Conservation (phyloP, 495 filamentous ascomycete genomes). For the Aspergillus coremiiformis region DNA sequence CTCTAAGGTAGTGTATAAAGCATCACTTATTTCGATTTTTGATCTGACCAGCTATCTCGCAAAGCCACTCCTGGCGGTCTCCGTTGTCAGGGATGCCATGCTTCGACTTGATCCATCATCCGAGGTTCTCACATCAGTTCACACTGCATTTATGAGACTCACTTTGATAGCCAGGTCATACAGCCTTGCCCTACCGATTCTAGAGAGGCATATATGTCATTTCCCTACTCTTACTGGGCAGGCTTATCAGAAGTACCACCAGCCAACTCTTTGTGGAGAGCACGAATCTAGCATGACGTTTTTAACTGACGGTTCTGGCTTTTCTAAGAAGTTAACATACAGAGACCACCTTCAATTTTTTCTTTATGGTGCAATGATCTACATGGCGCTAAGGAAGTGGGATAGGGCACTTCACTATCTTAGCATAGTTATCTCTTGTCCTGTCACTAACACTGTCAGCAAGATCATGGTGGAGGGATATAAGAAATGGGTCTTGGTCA, state of each 20-base stretch:
- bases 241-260: slow-evolving; percentile 12
- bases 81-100: slow-evolving; percentile 55
- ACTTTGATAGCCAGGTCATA: slow-evolving; percentile 52
- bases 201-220: slow-evolving; percentile 61
- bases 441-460: slow-evolving; percentile 51
- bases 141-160: slow-evolving; percentile 53
- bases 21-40: slow-evolving; percentile 4
- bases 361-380: slow-evolving; percentile 68
- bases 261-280: slow-evolving; percentile 21
- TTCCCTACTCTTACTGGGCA: slow-evolving; percentile 45
- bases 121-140: slow-evolving; percentile 60
- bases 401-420: slow-evolving; percentile 62
- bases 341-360: slow-evolving; percentile 69
- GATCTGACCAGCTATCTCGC: slow-evolving; percentile 7
- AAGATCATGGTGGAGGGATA: slow-evolving; percentile 83
- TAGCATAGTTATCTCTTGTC: slow-evolving; percentile 58
- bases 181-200: slow-evolving; percentile 50
- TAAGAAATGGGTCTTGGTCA: slow-evolving; percentile 86
- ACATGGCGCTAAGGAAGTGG: slow-evolving; percentile 67
- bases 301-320: slow-evolving; percentile 49
- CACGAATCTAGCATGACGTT: slow-evolving; percentile 36
- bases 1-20: slow-evolving; percentile 31
- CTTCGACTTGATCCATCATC: slow-evolving; percentile 66
- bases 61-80: slow-evolving; percentile 54
- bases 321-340: slow-evolving; percentile 50